Conservation (phyloP, 2,329 filamentous ascomycete species). For the Pseudocercospora musae region DNA sequence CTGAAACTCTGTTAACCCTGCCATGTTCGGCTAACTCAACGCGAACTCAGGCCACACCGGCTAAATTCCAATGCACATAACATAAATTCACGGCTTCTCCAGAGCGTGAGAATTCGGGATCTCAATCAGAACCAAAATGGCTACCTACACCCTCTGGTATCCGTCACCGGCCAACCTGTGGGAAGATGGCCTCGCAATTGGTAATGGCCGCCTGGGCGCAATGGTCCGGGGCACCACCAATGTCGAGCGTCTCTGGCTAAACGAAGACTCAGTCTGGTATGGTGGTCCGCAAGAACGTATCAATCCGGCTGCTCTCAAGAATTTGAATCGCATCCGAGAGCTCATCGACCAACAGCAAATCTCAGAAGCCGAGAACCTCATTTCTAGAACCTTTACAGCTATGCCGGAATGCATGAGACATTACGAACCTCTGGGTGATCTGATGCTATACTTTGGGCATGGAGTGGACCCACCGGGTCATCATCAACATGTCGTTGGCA, state of each 20-base stretch:
- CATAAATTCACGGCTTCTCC: background rate
- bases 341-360: constrained; percentile 3
- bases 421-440: background rate
- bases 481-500: background rate
- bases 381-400: background rate
- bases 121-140: background rate
- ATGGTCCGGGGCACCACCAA: constrained; percentile 7
- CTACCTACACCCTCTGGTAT: background rate
- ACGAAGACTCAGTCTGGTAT: constrained; percentile 16
- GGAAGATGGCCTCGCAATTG: constrained; percentile 14
- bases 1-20: background rate
- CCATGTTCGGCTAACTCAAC: background rate
- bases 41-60: background rate
- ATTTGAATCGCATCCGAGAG: background rate
- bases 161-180: constrained; percentile 4
- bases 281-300: constrained; percentile 8
- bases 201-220: constrained; percentile 13
- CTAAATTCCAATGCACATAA: background rate
- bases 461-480: background rate
- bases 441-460: background rate
- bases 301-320: constrained; percentile 8
- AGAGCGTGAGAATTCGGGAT: background rate
- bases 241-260: constrained; percentile 9
- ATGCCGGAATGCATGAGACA: constrained; percentile 4
- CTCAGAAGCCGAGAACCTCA: background rate